Base-by-base conservation (phyloP, 2,329 filamentous ascomycete genomes). In the Curvularia lunata region DNA sequence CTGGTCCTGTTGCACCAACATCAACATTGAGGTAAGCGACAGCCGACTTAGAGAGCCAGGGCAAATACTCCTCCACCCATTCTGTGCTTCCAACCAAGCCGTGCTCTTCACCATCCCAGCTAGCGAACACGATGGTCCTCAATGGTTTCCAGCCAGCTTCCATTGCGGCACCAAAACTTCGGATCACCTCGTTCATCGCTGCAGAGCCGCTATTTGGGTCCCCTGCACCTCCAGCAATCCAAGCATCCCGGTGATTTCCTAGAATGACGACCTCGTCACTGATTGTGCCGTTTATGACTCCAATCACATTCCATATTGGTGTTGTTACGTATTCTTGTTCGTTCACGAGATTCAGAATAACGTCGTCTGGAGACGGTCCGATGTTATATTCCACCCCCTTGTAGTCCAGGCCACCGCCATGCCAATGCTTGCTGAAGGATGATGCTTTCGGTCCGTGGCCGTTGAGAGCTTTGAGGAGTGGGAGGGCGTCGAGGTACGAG, bases 161-260 rank as follows among this genome's bases (percentile, higher is more conserved):
- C 2, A 92, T 75, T 6, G 91, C 90, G 58, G 85, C 81, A 23
- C 90, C 90, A 63, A 95, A 91, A 48, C 86, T 86, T 52, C 90
- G 85, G 49, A 93, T 84, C 1, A 93, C 86, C 67, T 96, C 91
- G 63, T 92, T 92, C 43, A 96, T 76, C 0, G 88, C 86, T 4
- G 91, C 90, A 16, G 89, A 92, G 60, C 91, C 91, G 61, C 88
- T 91, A 80, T 94, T 94, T 1, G 91, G 91, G 67, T 96, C 91
- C 12, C 83, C 90, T 16, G 91, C 90, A 23, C 91, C 91, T n/a
- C 91, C 91, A 19, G 88, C 88, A 68, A 94, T 89, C 91, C 91
- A 96, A 0, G 93, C 91, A 77, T 97, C 92, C 32, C 92, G 87
- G 72, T 97, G 93, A 71, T 96, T 97, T n/a, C 93, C 92, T 30